Conservation (phyloP, 2,329 filamentous ascomycete genomes). For the Penicillium sp. region DNA sequence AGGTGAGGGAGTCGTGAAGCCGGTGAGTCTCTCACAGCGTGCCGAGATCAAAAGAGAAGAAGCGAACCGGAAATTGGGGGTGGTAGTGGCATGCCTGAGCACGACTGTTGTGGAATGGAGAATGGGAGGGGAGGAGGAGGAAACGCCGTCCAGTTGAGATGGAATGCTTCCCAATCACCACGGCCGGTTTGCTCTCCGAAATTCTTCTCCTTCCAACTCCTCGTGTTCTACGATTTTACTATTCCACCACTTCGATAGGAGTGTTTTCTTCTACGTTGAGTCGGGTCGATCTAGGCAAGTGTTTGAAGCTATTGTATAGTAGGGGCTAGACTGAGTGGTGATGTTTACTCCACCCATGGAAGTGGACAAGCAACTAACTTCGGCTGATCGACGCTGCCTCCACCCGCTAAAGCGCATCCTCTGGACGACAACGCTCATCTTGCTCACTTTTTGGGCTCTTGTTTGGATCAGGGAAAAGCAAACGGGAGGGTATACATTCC, state of each 20-base stretch:
- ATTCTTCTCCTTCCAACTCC: background rate
- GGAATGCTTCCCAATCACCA: slow-evolving; percentile 7
- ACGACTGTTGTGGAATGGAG: slow-evolving; percentile 26
- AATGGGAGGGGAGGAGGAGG: background rate
- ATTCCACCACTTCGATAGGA: background rate
- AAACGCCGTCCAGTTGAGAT: slow-evolving; percentile 7
- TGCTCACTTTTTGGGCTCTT: background rate
- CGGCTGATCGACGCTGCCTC: slow-evolving; percentile 1
- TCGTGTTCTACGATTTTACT: too few species aligned
- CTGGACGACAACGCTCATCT: background rate
- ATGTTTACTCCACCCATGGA: background rate
- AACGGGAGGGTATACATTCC: slow-evolving; percentile 1
- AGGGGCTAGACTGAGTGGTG: background rate
- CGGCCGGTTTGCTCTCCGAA: background rate
- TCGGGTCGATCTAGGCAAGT: too few species aligned
- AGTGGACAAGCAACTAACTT: background rate
- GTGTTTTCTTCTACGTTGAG: too few species aligned
- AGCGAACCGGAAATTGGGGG: background rate
- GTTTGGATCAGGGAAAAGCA: slow-evolving; percentile 7
- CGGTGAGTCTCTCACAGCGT: background rate
- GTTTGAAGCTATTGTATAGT: background rate
- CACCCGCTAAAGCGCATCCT: background rate
- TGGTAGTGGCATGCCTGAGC: slow-evolving; percentile 24
- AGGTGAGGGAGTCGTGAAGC: background rate
- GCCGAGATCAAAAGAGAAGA: slow-evolving; percentile 10